phyloP scores from a whole-genome alignment of 441 rosid species.

The Brassica balearica region DNA sequence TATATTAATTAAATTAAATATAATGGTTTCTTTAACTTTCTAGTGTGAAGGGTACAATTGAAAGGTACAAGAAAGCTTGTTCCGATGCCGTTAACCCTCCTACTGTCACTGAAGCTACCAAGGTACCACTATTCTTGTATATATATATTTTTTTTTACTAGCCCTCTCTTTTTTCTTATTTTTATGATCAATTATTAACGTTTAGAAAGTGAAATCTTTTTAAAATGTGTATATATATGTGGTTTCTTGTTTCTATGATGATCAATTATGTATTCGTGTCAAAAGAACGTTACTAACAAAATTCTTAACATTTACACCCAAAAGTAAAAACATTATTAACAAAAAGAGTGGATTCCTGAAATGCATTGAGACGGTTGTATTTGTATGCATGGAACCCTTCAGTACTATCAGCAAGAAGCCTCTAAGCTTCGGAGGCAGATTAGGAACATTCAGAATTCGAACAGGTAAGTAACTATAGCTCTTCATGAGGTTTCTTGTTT shows the following conservation, averaged over 20 bases:
- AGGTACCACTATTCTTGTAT: constrained; percentile 49
- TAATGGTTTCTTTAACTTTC: not conserved
- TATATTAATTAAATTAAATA: not conserved
- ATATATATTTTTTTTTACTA: not conserved
- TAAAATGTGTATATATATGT: not conserved
- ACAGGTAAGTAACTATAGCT: constrained; percentile 53
- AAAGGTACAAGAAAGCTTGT: constrained; percentile 78
- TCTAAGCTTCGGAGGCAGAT: constrained; percentile 81
- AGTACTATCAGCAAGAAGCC: constrained; percentile 92
- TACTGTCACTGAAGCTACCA: constrained; percentile 72
- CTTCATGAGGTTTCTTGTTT: constrained; percentile 5
- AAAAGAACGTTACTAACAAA: not conserved
- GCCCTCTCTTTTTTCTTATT: not conserved
- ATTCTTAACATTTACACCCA: not conserved
- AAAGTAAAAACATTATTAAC: not conserved
- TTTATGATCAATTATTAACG: not conserved
- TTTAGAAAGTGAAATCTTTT: not conserved
- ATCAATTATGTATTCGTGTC: no score
- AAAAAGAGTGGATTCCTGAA: not conserved
- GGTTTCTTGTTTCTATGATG: not conserved
- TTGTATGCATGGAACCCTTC: constrained; percentile 26
- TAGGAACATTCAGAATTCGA: constrained; percentile 72
- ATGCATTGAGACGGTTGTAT: not conserved
- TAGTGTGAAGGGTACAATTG: constrained; percentile 77
- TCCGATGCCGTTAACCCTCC: constrained; percentile 61